Conservation (phyloP, 139 green algal genomes). For the Coccomyxa sp. region DNA sequence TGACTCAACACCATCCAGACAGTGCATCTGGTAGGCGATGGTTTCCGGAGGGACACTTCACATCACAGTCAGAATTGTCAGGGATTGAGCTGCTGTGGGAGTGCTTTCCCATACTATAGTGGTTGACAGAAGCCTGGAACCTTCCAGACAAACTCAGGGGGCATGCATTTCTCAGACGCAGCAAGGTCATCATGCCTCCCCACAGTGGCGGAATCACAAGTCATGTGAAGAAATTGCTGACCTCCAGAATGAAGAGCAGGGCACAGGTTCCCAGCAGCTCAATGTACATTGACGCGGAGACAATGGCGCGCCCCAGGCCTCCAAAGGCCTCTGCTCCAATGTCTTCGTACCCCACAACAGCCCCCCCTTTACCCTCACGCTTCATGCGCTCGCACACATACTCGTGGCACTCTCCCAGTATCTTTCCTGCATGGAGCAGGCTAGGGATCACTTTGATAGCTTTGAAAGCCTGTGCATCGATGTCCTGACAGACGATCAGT, state of each 20-base stretch:
- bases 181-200: too few species aligned
- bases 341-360: constrained; percentile 22
- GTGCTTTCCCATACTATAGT: background rate
- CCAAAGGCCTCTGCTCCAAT: constrained; percentile 42
- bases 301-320: constrained; percentile 12
- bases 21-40: background rate
- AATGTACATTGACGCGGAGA: constrained; percentile 33
- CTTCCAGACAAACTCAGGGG: background rate
- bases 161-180: background rate
- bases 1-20: background rate
- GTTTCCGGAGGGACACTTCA: background rate
- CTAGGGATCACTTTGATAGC: background rate
- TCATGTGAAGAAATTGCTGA: background rate
- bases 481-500: too few species aligned
- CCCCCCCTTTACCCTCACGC: too few species aligned
- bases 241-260: constrained; percentile 41
- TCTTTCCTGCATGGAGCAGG: constrained; percentile 14
- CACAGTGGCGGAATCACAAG: too few species aligned
- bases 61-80: too few species aligned
- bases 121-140: background rate
- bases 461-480: background rate
- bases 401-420: constrained; percentile 21
- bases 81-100: too few species aligned
- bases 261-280: constrained; percentile 37
- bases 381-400: background rate